phyloP scores from a whole-genome alignment of 1,139 yeast genomes.

The Taphrina deformans region DNA sequence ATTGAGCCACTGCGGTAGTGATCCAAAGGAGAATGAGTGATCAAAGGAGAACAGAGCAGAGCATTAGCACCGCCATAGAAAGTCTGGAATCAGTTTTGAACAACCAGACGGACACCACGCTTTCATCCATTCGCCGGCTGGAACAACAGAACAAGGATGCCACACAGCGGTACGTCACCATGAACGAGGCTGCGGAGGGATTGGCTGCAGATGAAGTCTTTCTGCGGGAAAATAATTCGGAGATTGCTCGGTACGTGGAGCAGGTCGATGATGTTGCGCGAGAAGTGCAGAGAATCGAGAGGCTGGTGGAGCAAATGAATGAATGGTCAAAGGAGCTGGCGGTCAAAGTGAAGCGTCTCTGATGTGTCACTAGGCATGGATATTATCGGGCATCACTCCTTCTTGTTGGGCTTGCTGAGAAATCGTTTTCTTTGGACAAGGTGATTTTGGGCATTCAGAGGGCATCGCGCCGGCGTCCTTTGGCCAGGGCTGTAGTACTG shows the following conservation, averaged over 20 bases:
- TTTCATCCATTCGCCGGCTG: background rate
- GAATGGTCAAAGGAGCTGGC: slow-evolving; percentile 25
- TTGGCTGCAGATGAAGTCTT: background rate
- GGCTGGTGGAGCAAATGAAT: slow-evolving; percentile 5
- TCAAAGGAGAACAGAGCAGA: background rate
- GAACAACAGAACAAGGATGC: background rate
- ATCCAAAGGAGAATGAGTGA: background rate
- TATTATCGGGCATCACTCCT: too few relatives aligned
- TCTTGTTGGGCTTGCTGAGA: too few relatives aligned
- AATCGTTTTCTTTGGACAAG: too few relatives aligned
- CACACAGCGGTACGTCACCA: background rate
- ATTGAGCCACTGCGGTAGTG: too few relatives aligned
- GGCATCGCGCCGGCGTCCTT: too few relatives aligned
- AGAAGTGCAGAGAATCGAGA: slow-evolving; percentile 5
- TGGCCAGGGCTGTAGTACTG: too few relatives aligned
- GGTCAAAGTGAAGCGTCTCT: slow-evolving; percentile 13
- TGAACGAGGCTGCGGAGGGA: slow-evolving; percentile 15
- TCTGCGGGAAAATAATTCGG: background rate
- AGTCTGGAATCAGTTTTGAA: background rate
- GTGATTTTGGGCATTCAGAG: too few relatives aligned
- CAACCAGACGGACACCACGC: background rate
- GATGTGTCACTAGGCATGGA: background rate
- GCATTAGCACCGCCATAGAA: background rate
- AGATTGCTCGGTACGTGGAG: slow-evolving; percentile 14
- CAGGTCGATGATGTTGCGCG: slow-evolving; percentile 5